Evolutionary conservation across 2,329 filamentous ascomycete genomes (phyloP), one percentile per base, ranked within the genome.

Genomic region (Botrytis galanthina): DNA sequence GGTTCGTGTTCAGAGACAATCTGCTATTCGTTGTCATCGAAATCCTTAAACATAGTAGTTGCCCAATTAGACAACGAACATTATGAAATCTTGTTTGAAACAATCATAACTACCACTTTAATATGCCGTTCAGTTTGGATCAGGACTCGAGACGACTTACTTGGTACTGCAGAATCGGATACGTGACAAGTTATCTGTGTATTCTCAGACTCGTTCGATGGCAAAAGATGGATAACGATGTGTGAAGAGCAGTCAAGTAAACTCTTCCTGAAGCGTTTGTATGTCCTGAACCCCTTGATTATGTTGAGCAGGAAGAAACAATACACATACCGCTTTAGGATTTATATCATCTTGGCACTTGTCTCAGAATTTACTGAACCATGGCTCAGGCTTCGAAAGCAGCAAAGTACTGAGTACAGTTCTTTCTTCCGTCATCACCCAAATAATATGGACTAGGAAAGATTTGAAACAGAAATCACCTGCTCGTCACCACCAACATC

Each of bases 241-340:
- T 20, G 22, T 37, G 37, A 26, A 9, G 1, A 1, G 1, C 8
- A 29, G 7, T 2, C 7, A 42, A 42, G 37, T 18, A 9, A 8
- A 62, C 12, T 12, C 7, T 20, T 7, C 4, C 16, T 42, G 8
- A 26, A 29, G 60, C 42, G 42, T 18, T 42, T 29, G 14, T 18
- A 18, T 62, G 7, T 42, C 37, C 12, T 14, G 7, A 6, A 22
- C 7, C 54, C 14, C 35, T 42, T 26, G 6, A 8, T 42, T 42
- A 16, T 62, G 14, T 37, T n/a, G 14, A 29, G 8, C 0, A 39
- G 0, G 3, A 4, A 14, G 4, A n/a, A n/a, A 10, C 6, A 3
- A n/a, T 22, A 9, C 26, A 62, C 6, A 42, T 29, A 20, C 7
- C 1, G 1, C 1, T n/a, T 39, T 0, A n/a, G 12, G 26, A 26